Evolutionary conservation across 257 asterid genomes (phyloP), one percentile per base, ranked within the genome.

Genomic region (Verbascum thapsus): DNA sequence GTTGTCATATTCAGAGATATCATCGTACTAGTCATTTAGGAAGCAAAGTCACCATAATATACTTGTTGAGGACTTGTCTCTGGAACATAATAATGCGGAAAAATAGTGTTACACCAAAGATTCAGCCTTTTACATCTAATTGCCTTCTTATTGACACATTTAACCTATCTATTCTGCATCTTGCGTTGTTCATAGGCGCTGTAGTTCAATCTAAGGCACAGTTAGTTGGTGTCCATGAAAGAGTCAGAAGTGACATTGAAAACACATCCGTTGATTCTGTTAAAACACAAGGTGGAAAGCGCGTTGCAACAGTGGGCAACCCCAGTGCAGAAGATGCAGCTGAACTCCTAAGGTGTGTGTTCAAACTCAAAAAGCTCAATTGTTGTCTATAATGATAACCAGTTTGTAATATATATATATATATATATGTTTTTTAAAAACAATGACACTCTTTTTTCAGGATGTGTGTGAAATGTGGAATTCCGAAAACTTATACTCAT

Each of bases 211-310:
- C 97, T 32, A 94, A 87, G 73, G 72, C 99, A 53, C 97, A 82
- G 51, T 70, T 94, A 68, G 82, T 81, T 8, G 99, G 99, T 43
- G 76, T 84, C 67, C 95, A 88, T 18, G 97, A 90, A 85, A 85
- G 99, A 78, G 99, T 94, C 70, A 81, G 97, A 76, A 94, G 95
- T 0, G 99, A 90, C 65, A 72, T 81, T 20, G 95, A 57, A 41
- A 78, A 79, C 71, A 76, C 58, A n/a, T 35, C 83, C 30, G 65
- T 41, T 50, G 66, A 64, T 54, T 63, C 80, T 67, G 15, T 53
- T 2, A 26, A 26, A 18, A 77, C 83, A 20, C 83, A 81, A 68
- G 87, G 85, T 15, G 86, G 74, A 35, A 91, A 85, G 66, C 87
- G 88, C 23, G 69, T 79, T 67, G 77, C 82, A 55, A 77, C 81